Evolutionary conservation across 2,329 filamentous ascomycete species (phyloP).

Genomic region (Diplodia scrobiculata): DNA sequence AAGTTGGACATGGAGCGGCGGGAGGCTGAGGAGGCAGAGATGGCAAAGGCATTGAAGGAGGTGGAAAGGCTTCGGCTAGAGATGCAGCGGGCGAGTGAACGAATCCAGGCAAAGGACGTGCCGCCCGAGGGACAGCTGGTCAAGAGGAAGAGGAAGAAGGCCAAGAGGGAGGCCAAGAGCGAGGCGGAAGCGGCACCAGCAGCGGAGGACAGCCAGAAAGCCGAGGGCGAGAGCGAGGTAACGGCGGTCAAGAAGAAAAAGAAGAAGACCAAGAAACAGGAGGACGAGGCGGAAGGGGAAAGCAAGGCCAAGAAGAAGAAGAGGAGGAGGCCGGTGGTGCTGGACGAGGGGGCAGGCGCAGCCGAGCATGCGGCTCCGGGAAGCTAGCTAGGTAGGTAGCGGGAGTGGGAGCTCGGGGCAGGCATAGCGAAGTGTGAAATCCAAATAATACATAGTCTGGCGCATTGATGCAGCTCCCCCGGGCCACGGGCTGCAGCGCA

Average conservation of each 20-base stretch:
- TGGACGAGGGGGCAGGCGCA: background rate
- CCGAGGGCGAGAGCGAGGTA: conserved; percentile 10
- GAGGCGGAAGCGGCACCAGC: background rate
- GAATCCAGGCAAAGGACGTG: conserved; percentile 71
- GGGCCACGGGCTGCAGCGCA: background rate
- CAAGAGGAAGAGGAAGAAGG: conserved; percentile 60
- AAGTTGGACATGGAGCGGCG: conserved; percentile 65
- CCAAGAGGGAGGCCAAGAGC: conserved; percentile 61
- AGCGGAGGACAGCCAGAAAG: conserved; percentile 31
- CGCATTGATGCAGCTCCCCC: too few species aligned
- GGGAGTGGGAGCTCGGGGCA: background rate
- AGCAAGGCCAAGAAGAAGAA: conserved; percentile 46
- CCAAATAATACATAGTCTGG: background rate
- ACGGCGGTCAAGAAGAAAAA: conserved; percentile 44
- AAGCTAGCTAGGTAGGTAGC: background rate
- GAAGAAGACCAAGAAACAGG: conserved; percentile 44
- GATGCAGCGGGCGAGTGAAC: conserved; percentile 81
- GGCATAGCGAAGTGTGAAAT: background rate
- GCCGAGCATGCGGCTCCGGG: background rate
- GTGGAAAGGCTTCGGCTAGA: conserved; percentile 83
- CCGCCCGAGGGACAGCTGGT: conserved; percentile 67
- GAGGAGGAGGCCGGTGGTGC: conserved; percentile 44
- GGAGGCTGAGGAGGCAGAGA: conserved; percentile 79
- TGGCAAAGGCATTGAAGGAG: conserved; percentile 83
- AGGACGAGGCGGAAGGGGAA: conserved; percentile 31